Base-by-base conservation (phyloP, 257 asterid species). In the Gentiana straminea region DNA sequence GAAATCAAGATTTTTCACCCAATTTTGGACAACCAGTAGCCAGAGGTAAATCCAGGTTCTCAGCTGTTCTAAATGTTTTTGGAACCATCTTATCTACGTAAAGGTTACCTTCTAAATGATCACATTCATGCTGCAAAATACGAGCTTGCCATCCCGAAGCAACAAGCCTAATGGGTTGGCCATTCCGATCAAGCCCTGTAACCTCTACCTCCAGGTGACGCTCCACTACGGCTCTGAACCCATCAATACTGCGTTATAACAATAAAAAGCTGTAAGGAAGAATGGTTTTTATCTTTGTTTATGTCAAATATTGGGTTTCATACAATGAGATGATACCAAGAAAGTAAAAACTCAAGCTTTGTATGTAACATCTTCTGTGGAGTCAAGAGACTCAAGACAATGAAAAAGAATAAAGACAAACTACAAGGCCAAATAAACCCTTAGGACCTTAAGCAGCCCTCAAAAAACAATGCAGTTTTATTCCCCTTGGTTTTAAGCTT, bases 111-210 rank as follows among this genome's bases (percentile, higher is more conserved):
- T 83, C 88, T 15, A 91, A 76, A 77, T 91, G 98, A 69, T 91
- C 98, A 35, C 75, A 87, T 58, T 91, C 96, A 5, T 91, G 96
- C 81, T 91, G 98, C 53, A 87, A 78, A 2, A 91, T 83, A 4
- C 98, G 89, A 24, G 98, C 96, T 62, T 91, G 96, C 98, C 98
- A 91, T 13, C 98, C 98, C 7, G 87, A 72, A 72, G 98, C 98
- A 55, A 81, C 70, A 12, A 84, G 68, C 78, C 79, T 81, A 55
- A 91, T 66, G n/a, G 79, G 73, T 68, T 70, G 71, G 7, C 96
- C 96, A 65, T 72, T 35, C 71, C 76, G 81, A 63, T 80, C 87
- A 3, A 84, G 60, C 12, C 95, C 96, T 4, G 82, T 75, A 51
- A 87, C 96, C 79, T 84, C 94, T 6, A 91, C 89, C 62, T 81